Base-by-base conservation (phyloP, 2,329 filamentous ascomycete species). In the Fusarium decemcellulare region DNA sequence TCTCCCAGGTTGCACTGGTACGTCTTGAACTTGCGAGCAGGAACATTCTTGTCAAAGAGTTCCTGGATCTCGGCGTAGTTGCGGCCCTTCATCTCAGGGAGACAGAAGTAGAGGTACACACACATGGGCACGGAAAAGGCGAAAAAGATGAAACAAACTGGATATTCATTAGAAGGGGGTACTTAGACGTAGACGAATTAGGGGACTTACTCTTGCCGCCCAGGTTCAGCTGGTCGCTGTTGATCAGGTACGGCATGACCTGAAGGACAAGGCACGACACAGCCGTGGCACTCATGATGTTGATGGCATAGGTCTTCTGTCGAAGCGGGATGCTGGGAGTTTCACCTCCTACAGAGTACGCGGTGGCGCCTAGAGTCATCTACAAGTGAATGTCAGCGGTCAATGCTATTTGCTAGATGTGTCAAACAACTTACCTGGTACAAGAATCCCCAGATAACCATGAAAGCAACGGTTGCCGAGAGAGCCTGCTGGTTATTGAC, bases 41-140 rank as follows among this genome's bases (percentile, higher is more conserved):
- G 63, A 4, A 63, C 59, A 15, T 44, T 52, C 34, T 63, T 60
- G 34, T 68, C 65, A 18, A 66, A 63, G 59, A 68, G 65, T 23
- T 67, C 63, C 37, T 68, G 63, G 39, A 68, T 63, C 23, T 67
- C 65, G 39, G 65, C 56, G 14, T 63, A 68, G 63, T 68, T 68
- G 40, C 73, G 68, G 11, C 66, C 70, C 29, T 71, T 70, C 30
- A 75, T 77, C 63, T 78, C 76, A 2, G 84, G 83, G 77, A 81
- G 74, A 46, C 68, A 77, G 54, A 76, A 76, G 69, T 75, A 74
- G 18, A 81, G 39, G 61, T 76, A 81, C n/a, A 78, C 61, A 10
- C 76, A 76, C 46, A 76, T 76, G 29, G 73, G 74, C 16, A 74
- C 63, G 39, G 76, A 77, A 18, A 70, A 67, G 54, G 59, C 77